Evolutionary conservation across 768 basidiomycete genomes (phyloP).

Genomic region (Mrakia hoshinonis): DNA sequence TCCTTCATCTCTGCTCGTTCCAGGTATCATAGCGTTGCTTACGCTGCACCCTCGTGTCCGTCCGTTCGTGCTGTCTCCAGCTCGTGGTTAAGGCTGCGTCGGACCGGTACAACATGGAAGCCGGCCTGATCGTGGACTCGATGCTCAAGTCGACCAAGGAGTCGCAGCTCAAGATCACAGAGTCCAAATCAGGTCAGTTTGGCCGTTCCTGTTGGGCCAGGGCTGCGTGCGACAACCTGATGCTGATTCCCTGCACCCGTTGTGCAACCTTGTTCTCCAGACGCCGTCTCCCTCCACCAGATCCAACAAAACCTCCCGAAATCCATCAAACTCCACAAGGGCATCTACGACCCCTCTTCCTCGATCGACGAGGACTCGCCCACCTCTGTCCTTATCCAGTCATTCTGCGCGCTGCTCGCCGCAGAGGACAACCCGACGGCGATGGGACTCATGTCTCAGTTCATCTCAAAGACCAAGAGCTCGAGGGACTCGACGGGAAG

Average conservation of each 20-base stretch:
- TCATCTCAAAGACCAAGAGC: slow-evolving; percentile 52
- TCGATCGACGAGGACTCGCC: slow-evolving; percentile 46
- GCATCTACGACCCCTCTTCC: slow-evolving; percentile 45
- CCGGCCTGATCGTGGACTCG: slow-evolving; percentile 63
- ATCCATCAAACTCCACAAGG: slow-evolving; percentile 38
- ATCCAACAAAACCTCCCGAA: slow-evolving; percentile 31
- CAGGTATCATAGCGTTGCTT: background rate
- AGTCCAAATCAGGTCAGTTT: slow-evolving; percentile 29
- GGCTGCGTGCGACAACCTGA: background rate
- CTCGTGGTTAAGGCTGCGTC: slow-evolving; percentile 65
- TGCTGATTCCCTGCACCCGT: background rate
- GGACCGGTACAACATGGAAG: slow-evolving; percentile 69
- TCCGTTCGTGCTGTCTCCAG: slow-evolving; percentile 43
- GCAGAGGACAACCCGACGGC: slow-evolving; percentile 73
- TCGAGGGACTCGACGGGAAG: slow-evolving; percentile 49
- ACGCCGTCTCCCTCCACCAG: slow-evolving; percentile 33
- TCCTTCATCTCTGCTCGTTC: background rate
- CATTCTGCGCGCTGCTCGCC: slow-evolving; percentile 71
- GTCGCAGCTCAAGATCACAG: slow-evolving; percentile 32
- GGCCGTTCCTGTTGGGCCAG: background rate
- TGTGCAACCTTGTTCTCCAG: background rate
- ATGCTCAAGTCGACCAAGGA: slow-evolving; percentile 54
- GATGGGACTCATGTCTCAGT: slow-evolving; percentile 59
- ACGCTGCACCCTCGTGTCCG: background rate
- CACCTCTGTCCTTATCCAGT: slow-evolving; percentile 58